Evolutionary conservation across 2,329 filamentous ascomycete species (phyloP).

Genomic region (Zalaria sp.): DNA sequence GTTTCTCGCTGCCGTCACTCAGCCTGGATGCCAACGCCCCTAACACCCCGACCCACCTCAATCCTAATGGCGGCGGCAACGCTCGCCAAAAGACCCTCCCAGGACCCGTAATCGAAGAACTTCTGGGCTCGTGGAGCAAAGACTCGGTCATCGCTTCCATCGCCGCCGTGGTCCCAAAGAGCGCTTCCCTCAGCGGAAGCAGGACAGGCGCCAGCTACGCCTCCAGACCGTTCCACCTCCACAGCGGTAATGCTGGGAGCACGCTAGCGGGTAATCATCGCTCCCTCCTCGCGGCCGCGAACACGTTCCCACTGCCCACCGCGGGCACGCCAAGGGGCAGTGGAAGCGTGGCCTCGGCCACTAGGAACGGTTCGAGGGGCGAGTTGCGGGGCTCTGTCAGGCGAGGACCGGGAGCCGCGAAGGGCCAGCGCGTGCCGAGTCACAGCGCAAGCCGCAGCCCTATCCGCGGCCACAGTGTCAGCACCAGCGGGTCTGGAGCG

Average conservation of each 20-base stretch:
- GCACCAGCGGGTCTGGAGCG: constrained; percentile 12
- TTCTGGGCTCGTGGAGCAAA: constrained; percentile 67
- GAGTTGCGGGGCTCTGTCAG: not conserved
- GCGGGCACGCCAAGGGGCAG: not conserved
- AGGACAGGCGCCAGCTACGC: constrained; percentile 18
- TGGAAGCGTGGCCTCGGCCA: not conserved
- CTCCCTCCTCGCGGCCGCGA: constrained; percentile 9
- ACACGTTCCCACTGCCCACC: constrained; percentile 3
- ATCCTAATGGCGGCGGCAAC: constrained; percentile 16
- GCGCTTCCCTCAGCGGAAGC: constrained; percentile 64
- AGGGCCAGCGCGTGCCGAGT: constrained; percentile 1
- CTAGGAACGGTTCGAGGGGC: not conserved
- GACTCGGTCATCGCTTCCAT: constrained; percentile 57
- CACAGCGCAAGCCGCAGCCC: not conserved
- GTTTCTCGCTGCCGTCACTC: constrained; percentile 49
- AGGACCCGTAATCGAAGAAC: constrained; percentile 52
- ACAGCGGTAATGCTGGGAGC: constrained; percentile 3
- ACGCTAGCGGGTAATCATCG: constrained; percentile 9
- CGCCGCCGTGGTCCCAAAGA: constrained; percentile 52
- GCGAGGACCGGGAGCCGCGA: not conserved
- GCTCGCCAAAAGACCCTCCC: constrained; percentile 46
- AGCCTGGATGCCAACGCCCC: not conserved
- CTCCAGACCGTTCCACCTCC: constrained; percentile 26
- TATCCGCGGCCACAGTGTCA: constrained; percentile 20
- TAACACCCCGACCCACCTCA: constrained; percentile 11